A percentile compares a stretch with the other conserved stretches of the same genome.
Conservation (phyloP, 768 basidiomycete genomes). For the Pisolithus marmoratus region DNA sequence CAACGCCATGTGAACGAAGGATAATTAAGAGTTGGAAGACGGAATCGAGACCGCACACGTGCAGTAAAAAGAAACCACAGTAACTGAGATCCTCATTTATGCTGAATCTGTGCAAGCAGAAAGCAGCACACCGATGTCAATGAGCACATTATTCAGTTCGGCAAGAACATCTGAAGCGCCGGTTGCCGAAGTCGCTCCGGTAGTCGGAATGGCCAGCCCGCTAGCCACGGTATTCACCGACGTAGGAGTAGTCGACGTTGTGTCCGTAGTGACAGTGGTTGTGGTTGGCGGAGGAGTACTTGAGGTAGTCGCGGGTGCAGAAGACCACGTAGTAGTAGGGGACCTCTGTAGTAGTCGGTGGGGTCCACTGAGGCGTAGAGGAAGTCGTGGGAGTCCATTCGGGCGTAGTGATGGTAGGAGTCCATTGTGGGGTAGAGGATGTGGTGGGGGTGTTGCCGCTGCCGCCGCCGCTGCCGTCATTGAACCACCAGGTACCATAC, state of each 20-base stretch:
- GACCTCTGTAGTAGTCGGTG: conserved; percentile 1
- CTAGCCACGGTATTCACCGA: conserved; percentile 18
- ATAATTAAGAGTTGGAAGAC: background rate
- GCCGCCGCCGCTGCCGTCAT: conserved; percentile 31
- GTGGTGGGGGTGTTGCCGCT: conserved; percentile 10
- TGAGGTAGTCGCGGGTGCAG: conserved; percentile 8
- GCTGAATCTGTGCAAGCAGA: background rate
- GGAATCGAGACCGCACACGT: no score
- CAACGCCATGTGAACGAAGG: background rate
- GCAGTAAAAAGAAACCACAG: no score
- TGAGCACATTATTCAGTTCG: conserved; percentile 30
- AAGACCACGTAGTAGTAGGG: conserved; percentile 17
- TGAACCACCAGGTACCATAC: conserved; percentile 56
- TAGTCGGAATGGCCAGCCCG: conserved; percentile 22
- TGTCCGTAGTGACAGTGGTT: conserved; percentile 8
- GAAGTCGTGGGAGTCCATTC: conserved; percentile 16
- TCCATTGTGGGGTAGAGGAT: conserved; percentile 12
- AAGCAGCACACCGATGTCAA: conserved; percentile 27
- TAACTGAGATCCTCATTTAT: background rate
- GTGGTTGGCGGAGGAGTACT: conserved; percentile 15
- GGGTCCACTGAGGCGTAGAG: background rate
- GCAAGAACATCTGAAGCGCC: conserved; percentile 30
- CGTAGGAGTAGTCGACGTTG: conserved; percentile 16
- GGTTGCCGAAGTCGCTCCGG: conserved; percentile 26
- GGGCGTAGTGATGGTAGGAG: conserved; percentile 12